Evolutionary conservation across 164 flowering plant species (phyloP), one percentile per base, ranked within the genome.

Genomic region (Chimonanthus praecox): DNA sequence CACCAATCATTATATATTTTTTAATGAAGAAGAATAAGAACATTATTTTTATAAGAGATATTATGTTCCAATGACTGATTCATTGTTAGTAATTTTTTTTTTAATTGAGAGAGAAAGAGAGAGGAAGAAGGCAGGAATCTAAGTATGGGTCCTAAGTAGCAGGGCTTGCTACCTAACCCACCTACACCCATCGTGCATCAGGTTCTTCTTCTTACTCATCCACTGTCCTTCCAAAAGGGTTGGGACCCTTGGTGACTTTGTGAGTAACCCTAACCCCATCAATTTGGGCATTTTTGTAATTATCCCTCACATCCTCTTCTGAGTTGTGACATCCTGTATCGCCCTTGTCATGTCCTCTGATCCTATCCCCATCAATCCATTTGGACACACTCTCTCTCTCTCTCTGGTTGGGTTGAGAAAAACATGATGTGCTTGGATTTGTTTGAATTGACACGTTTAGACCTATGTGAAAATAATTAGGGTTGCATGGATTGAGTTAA

Each of bases 101-200:
- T 33, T 33, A 33, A 33, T 33, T 33, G 33, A 33, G 33, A 33
- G 33, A 33, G 33, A 33, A 1, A 33, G 72, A 62, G 70, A 74
- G 75, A 58, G 75, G 13, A 68, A 72, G 73, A 50, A 47, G 71
- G 76, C 72, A 76, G 82, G 79, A 79, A 79, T 79, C 82, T 76
- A 73, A 75, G 79, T 74, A 71, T 72, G 80, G 83, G 83, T 68
- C 79, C 80, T 10, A 45, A 74, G 72, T 71, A 16, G 75, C 75
- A 81, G 83, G 75, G 74, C 44, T 73, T 81, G 83, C 79, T 75
- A 81, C 83, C 81, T 73, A 78, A 81, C 76, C 78, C 75, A 73
- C 83, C 78, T 71, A 81, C 83, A 78, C 71, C 76, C 70, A 78
- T 78, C 83, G 72, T 80, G 83, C 75, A 61, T 47, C 72, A 71